phyloP scores from a whole-genome alignment of 495 filamentous ascomycete genomes.

The Penicillium riverlandense region DNA sequence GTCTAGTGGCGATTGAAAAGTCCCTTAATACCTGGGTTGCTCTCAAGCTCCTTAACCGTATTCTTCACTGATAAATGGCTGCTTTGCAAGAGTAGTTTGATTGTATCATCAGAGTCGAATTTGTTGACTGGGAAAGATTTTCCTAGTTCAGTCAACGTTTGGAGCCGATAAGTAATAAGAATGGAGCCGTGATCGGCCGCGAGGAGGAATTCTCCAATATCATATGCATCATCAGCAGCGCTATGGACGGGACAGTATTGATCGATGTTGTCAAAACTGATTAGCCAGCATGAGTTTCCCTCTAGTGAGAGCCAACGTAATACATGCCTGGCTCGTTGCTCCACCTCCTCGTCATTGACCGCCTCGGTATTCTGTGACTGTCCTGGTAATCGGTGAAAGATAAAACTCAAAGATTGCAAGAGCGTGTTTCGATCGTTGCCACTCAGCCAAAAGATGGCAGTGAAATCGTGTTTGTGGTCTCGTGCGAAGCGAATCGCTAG shows the following conservation, averaged over 20 bases:
- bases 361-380: not conserved
- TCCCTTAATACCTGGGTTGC: slow-evolving; percentile 5
- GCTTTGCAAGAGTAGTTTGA: slow-evolving; percentile 17
- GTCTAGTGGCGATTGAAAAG: too few species aligned
- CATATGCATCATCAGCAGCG: slow-evolving; percentile 16
- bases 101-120: slow-evolving; percentile 11
- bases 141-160: slow-evolving; percentile 19
- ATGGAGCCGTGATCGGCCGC: slow-evolving; percentile 32
- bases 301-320: slow-evolving; percentile 17
- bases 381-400: slow-evolving; percentile 10
- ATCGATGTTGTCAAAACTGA: slow-evolving; percentile 39
- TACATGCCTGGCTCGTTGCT: slow-evolving; percentile 12
- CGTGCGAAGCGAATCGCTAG: slow-evolving; percentile 32
- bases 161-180: slow-evolving; percentile 32
- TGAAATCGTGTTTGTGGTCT: slow-evolving; percentile 17
- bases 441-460: slow-evolving; percentile 26
- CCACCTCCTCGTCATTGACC: slow-evolving; percentile 7
- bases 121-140: slow-evolving; percentile 14
- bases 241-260: slow-evolving; percentile 17
- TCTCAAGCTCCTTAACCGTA: not conserved
- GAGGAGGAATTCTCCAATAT: slow-evolving; percentile 27
- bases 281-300: slow-evolving; percentile 27
- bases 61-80: slow-evolving; percentile 1
- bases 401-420: slow-evolving; percentile 16
- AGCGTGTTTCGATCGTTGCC: slow-evolving; percentile 14